Evolutionary conservation across 2,329 filamentous ascomycete genomes (phyloP), one percentile per base, ranked within the genome.

Genomic region (Lithohypha guttulata): DNA sequence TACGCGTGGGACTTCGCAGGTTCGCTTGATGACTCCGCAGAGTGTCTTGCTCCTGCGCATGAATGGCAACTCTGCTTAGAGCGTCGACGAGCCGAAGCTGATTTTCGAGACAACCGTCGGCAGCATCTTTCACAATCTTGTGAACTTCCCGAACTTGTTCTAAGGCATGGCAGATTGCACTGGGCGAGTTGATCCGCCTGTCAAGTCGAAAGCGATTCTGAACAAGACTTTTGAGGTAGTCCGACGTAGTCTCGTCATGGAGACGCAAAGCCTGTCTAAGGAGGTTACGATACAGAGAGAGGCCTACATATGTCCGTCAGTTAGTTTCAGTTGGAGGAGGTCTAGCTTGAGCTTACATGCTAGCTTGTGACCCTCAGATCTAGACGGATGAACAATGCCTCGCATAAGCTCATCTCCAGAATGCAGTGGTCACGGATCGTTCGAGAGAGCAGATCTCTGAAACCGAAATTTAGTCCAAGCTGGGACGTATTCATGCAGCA

Each of bases 281-380:
- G 35, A 68, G 61, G 28, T 61, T 59, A 49, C 61, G 57, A 46
- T 66, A 68, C 17, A 68, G 59, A 25, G 63, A 59, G 46, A 64
- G 50, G 44, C 63, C 64, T 67, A 23, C 6, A 22, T 11, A 10
- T 2, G 13, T 13, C n/a, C n/a, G n/a, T n/a, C n/a, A n/a, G n/a
- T n/a, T 39, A 20, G 36, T 29, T n/a, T 13, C 14, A 15, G 23
- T 19, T 1, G 14, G 11, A 17, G 25, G 2, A 34, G 13, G 13
- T 3, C 10, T 18, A 23, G 35, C n/a, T 2, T 25, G 29, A 21
- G 41, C 60, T 50, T 47, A 65, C 64, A 65, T 45, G 63, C 62
- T 56, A 63, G 57, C n/a, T 62, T 58, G 53, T 67, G 63, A 27
- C 55, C 54, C 28, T 59, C 56, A 40, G 57, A 64, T 6, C 48